phyloP scores from a whole-genome alignment of 176 grass and related monocot species.

The Aegilops longissima region DNA sequence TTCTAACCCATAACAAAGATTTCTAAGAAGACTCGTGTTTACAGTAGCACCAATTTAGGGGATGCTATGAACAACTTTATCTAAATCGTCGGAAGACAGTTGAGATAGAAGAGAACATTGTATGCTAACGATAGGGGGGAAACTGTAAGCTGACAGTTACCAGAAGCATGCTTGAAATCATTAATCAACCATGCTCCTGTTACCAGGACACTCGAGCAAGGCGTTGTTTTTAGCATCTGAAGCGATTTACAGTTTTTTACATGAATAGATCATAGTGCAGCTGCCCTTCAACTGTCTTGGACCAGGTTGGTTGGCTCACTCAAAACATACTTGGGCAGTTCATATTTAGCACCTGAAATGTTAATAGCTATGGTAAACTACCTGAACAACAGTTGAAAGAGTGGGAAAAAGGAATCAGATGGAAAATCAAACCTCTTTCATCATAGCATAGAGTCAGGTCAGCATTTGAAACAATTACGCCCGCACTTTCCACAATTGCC shows the following conservation, averaged over 20 bases:
- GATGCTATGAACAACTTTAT: constrained; percentile 12
- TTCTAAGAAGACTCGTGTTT: constrained; percentile 43
- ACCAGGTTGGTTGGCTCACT: constrained; percentile 70
- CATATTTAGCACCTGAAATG: constrained; percentile 75
- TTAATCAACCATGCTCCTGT: constrained; percentile 31
- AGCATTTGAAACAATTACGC: constrained; percentile 64
- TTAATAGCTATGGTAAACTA: background rate
- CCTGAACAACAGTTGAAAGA: background rate
- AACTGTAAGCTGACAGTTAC: constrained; percentile 27
- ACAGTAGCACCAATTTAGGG: constrained; percentile 17
- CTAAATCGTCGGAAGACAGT: background rate
- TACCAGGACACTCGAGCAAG: constrained; percentile 19
- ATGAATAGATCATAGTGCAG: constrained; percentile 18
- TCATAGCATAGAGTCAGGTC: constrained; percentile 78
- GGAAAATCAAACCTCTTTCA: constrained; percentile 51
- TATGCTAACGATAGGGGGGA: constrained; percentile 13
- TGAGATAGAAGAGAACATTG: constrained; percentile 5
- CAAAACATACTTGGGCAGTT: constrained; percentile 81
- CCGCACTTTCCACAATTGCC: constrained; percentile 70
- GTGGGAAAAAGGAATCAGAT: background rate
- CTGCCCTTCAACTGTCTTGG: constrained; percentile 54
- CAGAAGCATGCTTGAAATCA: constrained; percentile 28
- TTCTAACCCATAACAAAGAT: constrained; percentile 27
- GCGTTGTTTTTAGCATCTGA: constrained; percentile 32
- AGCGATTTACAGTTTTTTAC: constrained; percentile 56